A percentile compares a stretch with the other conserved stretches of the same genome.
Conservation (phyloP, 2,329 filamentous ascomycete species). For the Xylariales sp. region DNA sequence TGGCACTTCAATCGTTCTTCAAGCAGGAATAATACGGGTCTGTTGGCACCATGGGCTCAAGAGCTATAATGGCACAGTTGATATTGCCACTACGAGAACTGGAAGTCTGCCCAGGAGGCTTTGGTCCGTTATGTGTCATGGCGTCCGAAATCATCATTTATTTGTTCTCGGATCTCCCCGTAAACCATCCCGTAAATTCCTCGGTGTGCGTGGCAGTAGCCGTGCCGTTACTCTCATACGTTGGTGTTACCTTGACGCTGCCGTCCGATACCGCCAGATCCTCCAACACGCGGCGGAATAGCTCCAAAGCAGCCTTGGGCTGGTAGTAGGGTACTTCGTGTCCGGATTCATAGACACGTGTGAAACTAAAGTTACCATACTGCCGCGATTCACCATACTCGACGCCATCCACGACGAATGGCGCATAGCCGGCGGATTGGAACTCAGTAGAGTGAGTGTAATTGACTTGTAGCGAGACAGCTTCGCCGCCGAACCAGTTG, state of each 20-base stretch:
- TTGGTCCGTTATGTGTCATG: too few species aligned
- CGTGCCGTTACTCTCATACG: slow-evolving; percentile 52
- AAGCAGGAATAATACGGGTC: too few species aligned
- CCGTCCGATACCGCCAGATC: slow-evolving; percentile 50
- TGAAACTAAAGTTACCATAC: slow-evolving; percentile 68
- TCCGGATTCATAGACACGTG: slow-evolving; percentile 59
- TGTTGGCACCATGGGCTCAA: too few species aligned
- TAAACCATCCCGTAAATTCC: slow-evolving; percentile 52
- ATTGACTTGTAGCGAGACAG: slow-evolving; percentile 47
- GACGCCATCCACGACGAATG: slow-evolving; percentile 48
- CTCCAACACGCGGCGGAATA: slow-evolving; percentile 57
- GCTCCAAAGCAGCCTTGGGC: slow-evolving; percentile 50
- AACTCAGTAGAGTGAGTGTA: slow-evolving; percentile 42
- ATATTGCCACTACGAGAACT: too few species aligned
- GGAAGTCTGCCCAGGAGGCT: too few species aligned
- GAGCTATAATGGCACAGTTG: too few species aligned
- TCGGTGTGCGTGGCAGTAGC: slow-evolving; percentile 50
- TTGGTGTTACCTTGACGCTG: slow-evolving; percentile 38
- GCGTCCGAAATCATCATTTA: too few species aligned
- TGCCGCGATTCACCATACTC: slow-evolving; percentile 65
- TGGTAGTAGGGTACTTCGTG: slow-evolving; percentile 57
- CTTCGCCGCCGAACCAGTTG: slow-evolving; percentile 55
- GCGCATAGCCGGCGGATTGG: slow-evolving; percentile 49
- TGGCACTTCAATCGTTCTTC: too few species aligned
- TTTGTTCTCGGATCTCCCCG: slow-evolving; percentile 6